Conservation (phyloP, 257 asterid genomes). For the Solanum ahanhuiri region DNA sequence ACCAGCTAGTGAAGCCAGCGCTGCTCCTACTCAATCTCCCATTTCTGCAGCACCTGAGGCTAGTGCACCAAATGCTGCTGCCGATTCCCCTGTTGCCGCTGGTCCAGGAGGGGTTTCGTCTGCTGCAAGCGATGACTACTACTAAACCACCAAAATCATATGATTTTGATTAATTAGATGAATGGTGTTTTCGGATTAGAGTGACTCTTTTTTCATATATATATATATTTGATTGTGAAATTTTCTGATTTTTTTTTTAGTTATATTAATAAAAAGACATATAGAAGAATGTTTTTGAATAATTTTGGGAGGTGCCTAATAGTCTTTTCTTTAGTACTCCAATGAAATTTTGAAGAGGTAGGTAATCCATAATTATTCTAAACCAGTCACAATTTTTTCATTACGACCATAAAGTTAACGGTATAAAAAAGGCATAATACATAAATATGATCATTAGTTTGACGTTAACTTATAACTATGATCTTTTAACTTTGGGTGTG, state of each 20-base stretch:
- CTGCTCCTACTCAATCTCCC: neutral
- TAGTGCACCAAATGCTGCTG: conserved; percentile 4
- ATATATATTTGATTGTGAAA: neutral
- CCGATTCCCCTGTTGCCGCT: neutral
- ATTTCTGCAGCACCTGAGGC: conserved; percentile 22
- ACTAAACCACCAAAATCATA: neutral
- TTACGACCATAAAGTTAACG: neutral
- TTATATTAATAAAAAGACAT: neutral
- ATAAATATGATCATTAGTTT: neutral
- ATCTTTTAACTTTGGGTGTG: too few species aligned
- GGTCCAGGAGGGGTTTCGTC: neutral
- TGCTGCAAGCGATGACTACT: neutral
- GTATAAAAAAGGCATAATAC: too few species aligned
- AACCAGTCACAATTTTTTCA: neutral
- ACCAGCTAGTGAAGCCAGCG: conserved; percentile 13
- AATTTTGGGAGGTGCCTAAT: neutral
- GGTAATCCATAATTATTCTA: neutral
- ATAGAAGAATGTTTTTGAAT: neutral
- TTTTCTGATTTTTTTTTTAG: neutral
- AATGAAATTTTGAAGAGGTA: neutral
- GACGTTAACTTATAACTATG: neutral
- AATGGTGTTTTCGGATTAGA: neutral
- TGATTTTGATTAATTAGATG: neutral
- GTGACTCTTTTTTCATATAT: neutral
- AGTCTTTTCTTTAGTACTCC: neutral